phyloP scores from a whole-genome alignment of 495 filamentous ascomycete genomes.

The Tuber magnatum region DNA sequence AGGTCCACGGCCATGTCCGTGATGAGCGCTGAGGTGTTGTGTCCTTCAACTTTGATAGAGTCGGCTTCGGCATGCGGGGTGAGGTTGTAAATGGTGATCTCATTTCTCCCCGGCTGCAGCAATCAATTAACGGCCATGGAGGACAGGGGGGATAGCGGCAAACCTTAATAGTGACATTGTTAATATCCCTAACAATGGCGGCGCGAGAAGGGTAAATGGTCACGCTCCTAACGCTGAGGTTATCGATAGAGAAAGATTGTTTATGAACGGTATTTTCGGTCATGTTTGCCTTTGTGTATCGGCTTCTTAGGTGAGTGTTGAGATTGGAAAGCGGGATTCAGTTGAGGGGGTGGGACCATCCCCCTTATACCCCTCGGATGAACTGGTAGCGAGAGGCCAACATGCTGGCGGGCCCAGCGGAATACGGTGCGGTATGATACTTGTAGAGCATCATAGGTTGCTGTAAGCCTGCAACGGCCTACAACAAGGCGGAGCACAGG shows the following conservation, averaged over 20 bases:
- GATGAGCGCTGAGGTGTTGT: slow-evolving; percentile 53
- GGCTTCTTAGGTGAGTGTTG: neutral
- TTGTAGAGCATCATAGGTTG: neutral
- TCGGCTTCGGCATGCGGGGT: slow-evolving; percentile 58
- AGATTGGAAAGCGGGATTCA: neutral
- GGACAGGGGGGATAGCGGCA: slow-evolving; percentile 5
- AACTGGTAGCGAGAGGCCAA: neutral
- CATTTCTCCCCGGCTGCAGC: slow-evolving; percentile 53
- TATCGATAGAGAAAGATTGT: slow-evolving; percentile 48
- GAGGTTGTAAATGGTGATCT: slow-evolving; percentile 60
- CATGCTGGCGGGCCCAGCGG: neutral
- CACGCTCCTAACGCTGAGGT: slow-evolving; percentile 55
- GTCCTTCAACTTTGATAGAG: slow-evolving; percentile 65
- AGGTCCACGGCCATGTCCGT: slow-evolving; percentile 60
- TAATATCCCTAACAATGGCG: slow-evolving; percentile 58
- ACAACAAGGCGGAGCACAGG: neutral
- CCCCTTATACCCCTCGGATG: neutral
- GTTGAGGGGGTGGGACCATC: neutral
- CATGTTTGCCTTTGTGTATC: slow-evolving; percentile 8
- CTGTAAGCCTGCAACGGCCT: neutral
- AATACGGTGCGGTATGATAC: neutral
- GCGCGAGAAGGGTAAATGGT: slow-evolving; percentile 57
- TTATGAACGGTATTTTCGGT: slow-evolving; percentile 36
- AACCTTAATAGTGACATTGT: slow-evolving; percentile 53
- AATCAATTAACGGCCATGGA: neutral